Conservation (phyloP, 2,329 filamentous ascomycete species). For the Colletotrichum sansevieriae region DNA sequence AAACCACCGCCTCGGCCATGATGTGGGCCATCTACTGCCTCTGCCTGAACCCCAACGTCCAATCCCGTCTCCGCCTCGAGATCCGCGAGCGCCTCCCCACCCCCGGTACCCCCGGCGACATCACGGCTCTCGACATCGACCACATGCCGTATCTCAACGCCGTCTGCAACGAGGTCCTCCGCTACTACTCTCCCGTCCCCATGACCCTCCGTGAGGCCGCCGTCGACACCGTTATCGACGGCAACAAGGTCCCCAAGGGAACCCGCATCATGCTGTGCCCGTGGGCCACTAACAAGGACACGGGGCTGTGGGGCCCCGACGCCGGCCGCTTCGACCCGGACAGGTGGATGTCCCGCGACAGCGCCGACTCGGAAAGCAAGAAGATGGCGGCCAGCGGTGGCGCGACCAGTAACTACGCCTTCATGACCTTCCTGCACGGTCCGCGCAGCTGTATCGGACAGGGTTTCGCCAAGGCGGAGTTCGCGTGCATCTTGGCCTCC, state of each 20-base stretch:
- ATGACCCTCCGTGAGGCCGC: slow-evolving; percentile 76
- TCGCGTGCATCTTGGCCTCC: slow-evolving; percentile 83
- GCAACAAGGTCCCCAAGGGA: slow-evolving; percentile 75
- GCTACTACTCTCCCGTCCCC: slow-evolving; percentile 79
- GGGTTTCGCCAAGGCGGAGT: slow-evolving; percentile 84
- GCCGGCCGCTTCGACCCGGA: slow-evolving; percentile 83
- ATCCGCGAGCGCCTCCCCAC: slow-evolving; percentile 72
- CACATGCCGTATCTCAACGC: slow-evolving; percentile 83
- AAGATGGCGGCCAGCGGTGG: slow-evolving; percentile 73
- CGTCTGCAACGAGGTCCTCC: slow-evolving; percentile 82
- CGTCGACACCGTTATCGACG: slow-evolving; percentile 74
- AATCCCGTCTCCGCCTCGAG: slow-evolving; percentile 76
- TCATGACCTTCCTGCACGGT: slow-evolving; percentile 87
- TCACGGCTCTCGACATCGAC: slow-evolving; percentile 73
- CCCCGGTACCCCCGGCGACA: slow-evolving; percentile 52
- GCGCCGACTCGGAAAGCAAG: slow-evolving; percentile 51
- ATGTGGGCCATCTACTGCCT: slow-evolving; percentile 82
- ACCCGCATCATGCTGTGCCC: slow-evolving; percentile 76
- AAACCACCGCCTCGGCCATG: slow-evolving; percentile 81
- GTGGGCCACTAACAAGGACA: slow-evolving; percentile 78
- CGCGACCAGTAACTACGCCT: slow-evolving; percentile 80
- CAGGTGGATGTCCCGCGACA: slow-evolving; percentile 72
- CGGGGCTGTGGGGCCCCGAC: slow-evolving; percentile 80
- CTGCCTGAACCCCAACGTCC: slow-evolving; percentile 73
- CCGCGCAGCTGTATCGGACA: slow-evolving; percentile 88